Evolutionary conservation across 1,139 yeast species (phyloP), one percentile per base, ranked within the genome.

Genomic region (Blastobotrys aristatus): DNA sequence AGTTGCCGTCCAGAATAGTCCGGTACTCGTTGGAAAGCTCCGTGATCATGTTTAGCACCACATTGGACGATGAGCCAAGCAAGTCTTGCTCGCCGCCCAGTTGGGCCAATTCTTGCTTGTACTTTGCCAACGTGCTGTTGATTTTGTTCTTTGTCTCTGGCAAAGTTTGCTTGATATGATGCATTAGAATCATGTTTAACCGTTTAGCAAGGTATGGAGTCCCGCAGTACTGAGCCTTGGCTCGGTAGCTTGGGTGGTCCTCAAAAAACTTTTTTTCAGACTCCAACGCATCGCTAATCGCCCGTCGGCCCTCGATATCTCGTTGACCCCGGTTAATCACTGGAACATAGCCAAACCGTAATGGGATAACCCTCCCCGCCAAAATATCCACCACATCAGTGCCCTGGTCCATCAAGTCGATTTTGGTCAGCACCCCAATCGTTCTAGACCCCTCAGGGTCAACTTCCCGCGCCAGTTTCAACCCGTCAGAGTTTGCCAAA

Each of bases 391-490:
- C 85, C 40, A 92, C 98, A 69, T 92, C 98, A 18, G 98, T 92
- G 56, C 98, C 98, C 65, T 87, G 83, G 66, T 92, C 98, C 98
- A 92, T 92, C 61, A 92, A 77, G 67, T 92, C 98, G 44, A 92
- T 95, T 69, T 92, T 92, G 32, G 98, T 92, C 62, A 92, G 77
- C 44, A 92, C 98, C 70, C 98, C 98, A 61, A 92, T 88, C 31
- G 98, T 92, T 70, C 98, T 80, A 18, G 87, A 70, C 47, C 98
- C 98, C 69, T 92, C 97, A 10, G 98, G 98, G 62, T 92, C 98
- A 43, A 92, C 98, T 67, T 92, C 98, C 61, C 97, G 80, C 1
- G 98, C 98, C 57, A 92, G 75, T 67, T 92, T 90, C 63, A 92
- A 78, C 46, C 98, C 98, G 68, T 92, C 98, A 40, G 96, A 87